Evolutionary conservation across 805 yeast genomes (phyloP), one percentile per base, ranked within the genome.

Genomic region (Schwanniomyces vanrijiae): DNA sequence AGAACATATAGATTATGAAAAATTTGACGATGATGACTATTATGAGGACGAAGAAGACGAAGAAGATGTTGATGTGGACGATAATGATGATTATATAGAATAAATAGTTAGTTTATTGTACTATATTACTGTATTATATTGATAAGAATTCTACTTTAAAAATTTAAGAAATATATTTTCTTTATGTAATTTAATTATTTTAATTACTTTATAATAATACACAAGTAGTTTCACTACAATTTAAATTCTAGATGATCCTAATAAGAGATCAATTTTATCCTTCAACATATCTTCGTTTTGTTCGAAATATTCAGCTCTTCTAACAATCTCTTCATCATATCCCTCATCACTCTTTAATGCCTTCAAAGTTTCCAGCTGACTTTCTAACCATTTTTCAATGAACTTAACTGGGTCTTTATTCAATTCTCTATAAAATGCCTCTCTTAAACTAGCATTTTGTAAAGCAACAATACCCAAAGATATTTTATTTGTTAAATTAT

Each of bases 271-370:
- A 43, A 92, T 76, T 59, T 90, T 90, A 56, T 90, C 94, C 51
- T 81, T 79, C 46, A 94, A 72, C 55, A 87, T 71, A 24, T 64
- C 64, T 54, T 73, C 76, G 51, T 88, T 89, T 57, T 89, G 91
- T 37, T 83, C 81, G 50, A 70, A 94, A 66, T 86, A 94, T 14
- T 83, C 82, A 3, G 96, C 82, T 58, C 86, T 80, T 70, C 99
- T 82, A 4, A 90, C 96, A 18, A 81, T 75, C 61, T 91, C 97
- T 68, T 92, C 97, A 61, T 84, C 84, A 66, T 84, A 87, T 8
- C 91, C 92, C 56, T 88, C 94, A 53, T 94, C 98, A 54, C 96
- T 90, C 49, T 90, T 80, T 53, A 94, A 75, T 11, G 92, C 87
- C 68, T 87, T 90, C 59, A 94, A 76, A 41, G 92, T 88, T 49